A percentile compares a stretch with the other conserved stretches of the same genome.
These are phyloP conservation scores for Vicia faba DNA, from an alignment of 306 rosid genomes.

Conservation along the genomic window DNA sequence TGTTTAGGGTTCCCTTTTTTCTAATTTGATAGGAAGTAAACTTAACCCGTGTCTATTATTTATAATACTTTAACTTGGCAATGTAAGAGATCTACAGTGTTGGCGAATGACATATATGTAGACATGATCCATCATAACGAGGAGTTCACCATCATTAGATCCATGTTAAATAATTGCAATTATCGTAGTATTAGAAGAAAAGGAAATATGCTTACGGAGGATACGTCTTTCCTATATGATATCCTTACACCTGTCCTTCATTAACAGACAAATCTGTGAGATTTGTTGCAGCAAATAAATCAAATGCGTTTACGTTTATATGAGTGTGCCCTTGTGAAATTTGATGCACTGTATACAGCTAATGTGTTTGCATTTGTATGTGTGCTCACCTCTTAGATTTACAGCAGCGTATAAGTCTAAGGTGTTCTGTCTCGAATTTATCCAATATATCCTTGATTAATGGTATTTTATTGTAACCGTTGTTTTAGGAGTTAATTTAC, in stretches of 20 bases:
- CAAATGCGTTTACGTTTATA: not conserved
- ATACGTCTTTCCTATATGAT: conserved; percentile 3
- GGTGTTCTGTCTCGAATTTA: not conserved
- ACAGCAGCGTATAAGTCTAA: conserved; percentile 3
- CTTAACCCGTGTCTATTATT: conserved; percentile 8
- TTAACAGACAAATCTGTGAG: not conserved
- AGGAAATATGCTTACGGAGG: not conserved
- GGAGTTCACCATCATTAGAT: conserved; percentile 15
- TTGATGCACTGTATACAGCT: not conserved
- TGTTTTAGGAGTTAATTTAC: conserved; percentile 21
- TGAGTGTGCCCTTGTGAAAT: not conserved
- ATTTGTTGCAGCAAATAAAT: conserved; percentile 14
- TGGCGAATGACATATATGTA: not conserved
- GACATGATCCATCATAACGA: not conserved
- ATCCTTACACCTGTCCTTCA: not conserved
- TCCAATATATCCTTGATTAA: conserved; percentile 6
- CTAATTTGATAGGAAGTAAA: not conserved
- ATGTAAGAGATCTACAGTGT: not conserved
- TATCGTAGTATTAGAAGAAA: conserved; percentile 11
- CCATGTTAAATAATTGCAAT: conserved; percentile 10
- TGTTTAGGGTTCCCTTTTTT: conserved; percentile 14
- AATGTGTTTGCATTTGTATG: not conserved
- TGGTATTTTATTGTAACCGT: not conserved
- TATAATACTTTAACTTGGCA: conserved; percentile 24
- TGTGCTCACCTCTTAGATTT: conserved; percentile 1